Percentiles rank a stretch among this genome's conserved stretches.
Evolutionary conservation across 108 stramenopile species (phyloP).

Genomic region (Cyclostephanos invisitatus): DNA sequence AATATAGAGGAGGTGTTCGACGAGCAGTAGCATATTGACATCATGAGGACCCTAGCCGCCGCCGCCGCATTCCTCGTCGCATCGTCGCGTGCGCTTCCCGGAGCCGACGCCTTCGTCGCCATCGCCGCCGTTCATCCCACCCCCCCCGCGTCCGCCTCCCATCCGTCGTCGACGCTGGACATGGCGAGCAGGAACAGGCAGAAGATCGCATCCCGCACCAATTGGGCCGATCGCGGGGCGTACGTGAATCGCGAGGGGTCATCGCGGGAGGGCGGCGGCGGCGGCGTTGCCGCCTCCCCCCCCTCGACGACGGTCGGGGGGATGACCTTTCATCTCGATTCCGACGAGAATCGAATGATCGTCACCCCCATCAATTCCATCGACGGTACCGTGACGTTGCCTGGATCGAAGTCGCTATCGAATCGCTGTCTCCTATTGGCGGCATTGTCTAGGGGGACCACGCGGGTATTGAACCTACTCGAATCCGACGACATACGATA

Average conservation of each 20-base stretch:
- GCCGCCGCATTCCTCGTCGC: constrained; percentile 4
- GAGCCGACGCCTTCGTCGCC: neutral
- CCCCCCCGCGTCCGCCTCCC: neutral
- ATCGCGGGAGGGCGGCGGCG: constrained; percentile 56
- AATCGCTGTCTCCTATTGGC: constrained; percentile 88
- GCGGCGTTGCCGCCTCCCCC: constrained; percentile 35
- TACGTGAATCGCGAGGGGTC: constrained; percentile 48
- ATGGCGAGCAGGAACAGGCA: constrained; percentile 51
- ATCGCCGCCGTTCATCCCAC: neutral
- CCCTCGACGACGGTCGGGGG: constrained; percentile 1
- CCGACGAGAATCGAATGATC: constrained; percentile 58
- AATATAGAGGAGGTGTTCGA: too few relatives aligned
- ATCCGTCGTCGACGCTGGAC: neutral
- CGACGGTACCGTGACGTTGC: constrained; percentile 90
- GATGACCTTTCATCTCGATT: constrained; percentile 40
- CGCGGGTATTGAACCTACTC: constrained; percentile 86
- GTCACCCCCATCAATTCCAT: constrained; percentile 75
- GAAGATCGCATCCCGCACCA: constrained; percentile 57
- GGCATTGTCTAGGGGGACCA: constrained; percentile 69
- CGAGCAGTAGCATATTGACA: too few relatives aligned
- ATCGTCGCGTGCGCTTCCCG: neutral
- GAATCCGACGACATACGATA: constrained; percentile 96
- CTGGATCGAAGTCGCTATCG: constrained; percentile 92
- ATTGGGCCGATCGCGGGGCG: constrained; percentile 60
- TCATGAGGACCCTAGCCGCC: constrained; percentile 7